Base-by-base conservation (phyloP, 257 asterid genomes). In the Solanum gandarillasii region DNA sequence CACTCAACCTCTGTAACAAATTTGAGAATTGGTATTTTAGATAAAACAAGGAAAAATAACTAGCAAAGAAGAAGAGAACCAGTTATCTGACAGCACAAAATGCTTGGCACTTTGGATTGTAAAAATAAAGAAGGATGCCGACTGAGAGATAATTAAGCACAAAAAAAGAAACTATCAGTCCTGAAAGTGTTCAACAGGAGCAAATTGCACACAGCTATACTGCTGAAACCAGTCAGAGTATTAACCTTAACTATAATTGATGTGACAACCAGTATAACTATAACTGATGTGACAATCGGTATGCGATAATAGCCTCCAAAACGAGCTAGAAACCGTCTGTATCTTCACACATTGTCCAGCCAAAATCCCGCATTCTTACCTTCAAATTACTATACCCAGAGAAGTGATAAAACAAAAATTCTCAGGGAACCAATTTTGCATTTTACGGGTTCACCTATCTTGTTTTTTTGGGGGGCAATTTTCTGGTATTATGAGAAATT, bases 1-100 rank as follows among this genome's bases (percentile, higher is more conserved):
- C 97, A 87, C 92, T 90, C 89, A 95, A 82, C 92, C 99, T 94
- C 99, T 97, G 98, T 65, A 72, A 68, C 60, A 75, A 13, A 83
- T 67, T 20, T 48, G 39, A 91, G 41, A 89, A 65, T 85, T 29
- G 11, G 31, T 4, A 83, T 68, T 25, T 67, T 81, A 60, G 82
- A 39, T 14, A 43, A 71, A 39, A 31, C 7, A 4, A 71, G 5
- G 25, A 81, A 62, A 87, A 78, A 29, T 58, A 78, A 58, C 73
- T 78, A 81, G 83, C 38, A 41, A 87, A 43, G 67, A 83, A 79
- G 41, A 86, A 62, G 43, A 13, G 31, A 46, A 25, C 68, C 68
- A 23, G 58, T 60, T 48, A 82, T 38, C 86, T 18, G 68, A 81
- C 27, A 46, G 55, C 85, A 75, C 55, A 46, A 81, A 46, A 43